Base-by-base conservation (phyloP, 164 flowering plant genomes). In the Aristolochia contorta region DNA sequence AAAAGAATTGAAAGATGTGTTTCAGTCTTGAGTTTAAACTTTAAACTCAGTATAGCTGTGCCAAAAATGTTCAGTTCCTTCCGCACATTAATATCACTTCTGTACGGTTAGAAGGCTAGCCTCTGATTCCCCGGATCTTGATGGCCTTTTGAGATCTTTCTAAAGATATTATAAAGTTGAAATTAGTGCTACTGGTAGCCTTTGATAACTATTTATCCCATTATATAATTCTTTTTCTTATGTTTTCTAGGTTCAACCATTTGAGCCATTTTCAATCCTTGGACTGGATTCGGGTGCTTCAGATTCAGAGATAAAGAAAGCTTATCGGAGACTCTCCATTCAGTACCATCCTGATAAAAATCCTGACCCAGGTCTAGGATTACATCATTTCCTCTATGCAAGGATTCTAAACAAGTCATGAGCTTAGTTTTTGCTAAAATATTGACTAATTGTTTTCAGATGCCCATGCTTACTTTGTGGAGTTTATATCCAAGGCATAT, bases 311-410 rank as follows among this genome's bases (percentile, higher is more conserved):
- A 93, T 93, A 69, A 93, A 88, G 74, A 93, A 90, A 79, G 90
- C 89, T 23, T 93, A 93, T 63, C 80, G 99, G 74, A 88, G 82
- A 66, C 91, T 93, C 21, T 88, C 99, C 20, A 81, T 93, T 72
- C 96, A 82, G 52, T 93, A 86, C 73, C 99, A 93, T 74, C 99
- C 99, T 74, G 99, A 93, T 85, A 93, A 93, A 78, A 93, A 93
- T 77, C 99, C 99, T 55, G 99, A 93, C 77, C 99, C 96, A 85
- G 99, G 99, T 93, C 77, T 77, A 61, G 46, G 72, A 47, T 18
- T 3, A 18, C 15, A 5, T 20, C 64, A 51, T 71, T 74, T 63
- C n/a, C 21, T 72, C n/a, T 64, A 43, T 18, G 13, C 9, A 13
- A 18, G 1, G 19, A 12, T 14, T 56, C 22, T 25, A 14, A 14